Base-by-base conservation (phyloP, 495 filamentous ascomycete species). In the Penicillium psychrofluorescens region DNA sequence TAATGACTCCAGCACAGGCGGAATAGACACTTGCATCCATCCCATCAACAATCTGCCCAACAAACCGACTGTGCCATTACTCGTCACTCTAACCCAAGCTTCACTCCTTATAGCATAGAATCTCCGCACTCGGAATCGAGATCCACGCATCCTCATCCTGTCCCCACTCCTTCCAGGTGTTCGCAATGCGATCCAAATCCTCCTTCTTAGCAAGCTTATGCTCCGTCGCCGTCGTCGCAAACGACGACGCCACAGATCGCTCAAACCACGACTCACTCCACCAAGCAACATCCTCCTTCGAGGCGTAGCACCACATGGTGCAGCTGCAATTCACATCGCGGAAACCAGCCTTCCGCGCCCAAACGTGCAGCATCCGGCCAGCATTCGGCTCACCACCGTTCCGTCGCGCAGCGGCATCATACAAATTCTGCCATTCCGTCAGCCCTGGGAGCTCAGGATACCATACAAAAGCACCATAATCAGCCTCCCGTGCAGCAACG, bases 331-430 rank as follows among this genome's bases (percentile, higher is more conserved):
- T 62, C 35, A 74, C 63, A 8, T 64, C 46, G 1, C 33, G 48
- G 42, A 78, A 65, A 0, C 77, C 77, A 11, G 75, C 75, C 55
- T 67, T 44, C 39, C 58, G 54, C 7, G 76, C 77, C 67, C 74
- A 76, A 8, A 61, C 63, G 46, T 73, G 68, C 36, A 79, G 38
- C 42, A 63, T 54, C 8, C 71, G 62, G 2, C 74, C 75, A 9
- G 73, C 74, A 59, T 73, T 63, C 11, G 72, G 72, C 49, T 75
- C 65, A 7, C 61, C 70, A 6, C 72, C 71, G 49, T 71, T 68
- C 8, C 43, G 35, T 34, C 58, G 49, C 27, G 65, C 66, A 7
- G 72, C 55, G 6, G 47, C 51, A 38, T 61, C 46, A 54, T 71
- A 71, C 10, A 75, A 36, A 7, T 56, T 50, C 39, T 57, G 49